Percentiles rank a stretch among this genome's conserved stretches.
Evolutionary conservation across 257 asterid species (phyloP).

Genomic region (Lavandula angustifolia): DNA sequence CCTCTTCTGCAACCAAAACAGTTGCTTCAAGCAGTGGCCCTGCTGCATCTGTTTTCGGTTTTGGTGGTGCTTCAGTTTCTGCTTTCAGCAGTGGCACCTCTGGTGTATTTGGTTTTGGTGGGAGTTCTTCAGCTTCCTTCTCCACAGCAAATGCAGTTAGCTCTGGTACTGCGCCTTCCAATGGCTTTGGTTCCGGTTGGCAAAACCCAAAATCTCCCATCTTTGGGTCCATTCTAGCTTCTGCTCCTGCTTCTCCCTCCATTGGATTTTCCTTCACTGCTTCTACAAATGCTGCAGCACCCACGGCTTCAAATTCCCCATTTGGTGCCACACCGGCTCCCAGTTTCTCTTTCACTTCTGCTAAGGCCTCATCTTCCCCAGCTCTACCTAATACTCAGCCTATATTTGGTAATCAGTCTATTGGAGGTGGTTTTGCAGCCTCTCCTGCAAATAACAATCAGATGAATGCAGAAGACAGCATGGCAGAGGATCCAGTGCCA

Average conservation of each 20-base stretch:
- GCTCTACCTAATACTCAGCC: constrained; percentile 28
- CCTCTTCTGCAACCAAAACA: constrained; percentile 30
- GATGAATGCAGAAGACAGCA: constrained; percentile 80
- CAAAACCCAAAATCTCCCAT: constrained; percentile 41
- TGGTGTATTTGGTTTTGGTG: constrained; percentile 42
- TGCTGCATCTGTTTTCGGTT: constrained; percentile 26
- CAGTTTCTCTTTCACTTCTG: constrained; percentile 43
- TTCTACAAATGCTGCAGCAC: constrained; percentile 39
- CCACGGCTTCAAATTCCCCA: constrained; percentile 42
- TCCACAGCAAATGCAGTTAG: constrained; percentile 27
- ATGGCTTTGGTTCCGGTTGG: constrained; percentile 46
- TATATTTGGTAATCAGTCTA: constrained; percentile 38
- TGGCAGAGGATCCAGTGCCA: constrained; percentile 88
- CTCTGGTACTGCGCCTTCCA: constrained; percentile 39
- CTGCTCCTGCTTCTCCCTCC: constrained; percentile 45
- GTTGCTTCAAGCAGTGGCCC: constrained; percentile 34
- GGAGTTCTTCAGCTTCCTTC: constrained; percentile 45
- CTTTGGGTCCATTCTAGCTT: constrained; percentile 42
- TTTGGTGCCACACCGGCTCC: constrained; percentile 40
- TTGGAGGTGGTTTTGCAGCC: constrained; percentile 41
- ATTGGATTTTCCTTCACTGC: constrained; percentile 42
- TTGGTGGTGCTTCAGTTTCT: constrained; percentile 32
- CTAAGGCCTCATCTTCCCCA: constrained; percentile 38
- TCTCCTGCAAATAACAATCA: constrained; percentile 57
- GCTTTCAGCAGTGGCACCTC: constrained; percentile 34